Evolutionary conservation across 2,329 filamentous ascomycete species (phyloP).

Genomic region (Tolypocladium amazonense): DNA sequence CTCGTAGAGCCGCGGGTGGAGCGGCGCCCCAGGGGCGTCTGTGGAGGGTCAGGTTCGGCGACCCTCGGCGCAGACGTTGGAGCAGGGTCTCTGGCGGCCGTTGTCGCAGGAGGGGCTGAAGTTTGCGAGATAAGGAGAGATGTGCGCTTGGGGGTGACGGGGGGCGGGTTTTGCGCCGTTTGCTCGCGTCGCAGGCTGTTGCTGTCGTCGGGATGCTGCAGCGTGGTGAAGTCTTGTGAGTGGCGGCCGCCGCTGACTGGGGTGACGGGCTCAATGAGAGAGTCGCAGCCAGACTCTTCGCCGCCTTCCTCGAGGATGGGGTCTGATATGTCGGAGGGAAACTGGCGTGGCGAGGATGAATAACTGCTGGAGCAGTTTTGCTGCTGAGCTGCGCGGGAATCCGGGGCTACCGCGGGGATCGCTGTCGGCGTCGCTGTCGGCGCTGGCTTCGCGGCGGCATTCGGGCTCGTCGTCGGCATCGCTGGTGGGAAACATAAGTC

Average conservation of each 20-base stretch:
- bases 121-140: conserved; percentile 6
- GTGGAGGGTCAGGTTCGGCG: conserved; percentile 12
- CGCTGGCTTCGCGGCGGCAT: too few relatives aligned
- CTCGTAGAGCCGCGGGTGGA: conserved; percentile 31
- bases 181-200: conserved; percentile 14
- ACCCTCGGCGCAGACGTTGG: conserved; percentile 11
- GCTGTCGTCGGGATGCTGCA: conserved; percentile 20
- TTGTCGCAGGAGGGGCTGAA: not conserved
- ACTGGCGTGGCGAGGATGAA: conserved; percentile 35
- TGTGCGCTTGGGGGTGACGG: conserved; percentile 1
- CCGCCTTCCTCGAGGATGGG: conserved; percentile 46
- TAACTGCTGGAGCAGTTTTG: conserved; percentile 10
- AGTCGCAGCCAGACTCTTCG: conserved; percentile 47
- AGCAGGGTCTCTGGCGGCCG: not conserved
- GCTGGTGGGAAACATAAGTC: conserved; percentile 5
- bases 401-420: conserved; percentile 2
- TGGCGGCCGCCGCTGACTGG: conserved; percentile 47
- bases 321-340: conserved; percentile 36
- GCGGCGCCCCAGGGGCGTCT: conserved; percentile 24
- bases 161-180: conserved; percentile 6
- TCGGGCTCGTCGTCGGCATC: not conserved
- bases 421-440: conserved; percentile 1
- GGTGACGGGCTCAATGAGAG: conserved; percentile 48
- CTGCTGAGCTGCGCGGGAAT: not conserved
- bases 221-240: conserved; percentile 41